Conservation (phyloP, 139 green algal species). For the Chlorella sp. region DNA sequence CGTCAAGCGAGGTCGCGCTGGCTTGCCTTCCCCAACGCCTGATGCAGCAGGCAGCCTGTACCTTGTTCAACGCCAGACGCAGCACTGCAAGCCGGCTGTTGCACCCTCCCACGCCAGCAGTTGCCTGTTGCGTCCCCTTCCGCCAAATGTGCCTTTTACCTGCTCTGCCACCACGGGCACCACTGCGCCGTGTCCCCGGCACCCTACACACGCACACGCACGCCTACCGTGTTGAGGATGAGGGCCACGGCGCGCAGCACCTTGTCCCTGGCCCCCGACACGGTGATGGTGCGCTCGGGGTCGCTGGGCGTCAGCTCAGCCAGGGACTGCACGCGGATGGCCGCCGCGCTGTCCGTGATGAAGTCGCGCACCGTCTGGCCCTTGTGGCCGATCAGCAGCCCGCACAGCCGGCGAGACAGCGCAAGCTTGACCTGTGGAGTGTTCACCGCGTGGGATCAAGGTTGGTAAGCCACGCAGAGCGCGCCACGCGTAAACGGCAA, state of each 20-base stretch:
- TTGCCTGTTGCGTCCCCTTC: too few species aligned
- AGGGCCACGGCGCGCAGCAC: slow-evolving; percentile 52
- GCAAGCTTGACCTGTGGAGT: slow-evolving; percentile 59
- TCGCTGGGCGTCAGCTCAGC: slow-evolving; percentile 47
- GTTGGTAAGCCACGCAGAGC: too few species aligned
- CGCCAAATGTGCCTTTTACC: too few species aligned
- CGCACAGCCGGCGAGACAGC: slow-evolving; percentile 51
- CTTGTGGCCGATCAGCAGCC: slow-evolving; percentile 57
- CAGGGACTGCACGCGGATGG: slow-evolving; percentile 57
- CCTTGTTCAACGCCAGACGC: too few species aligned
- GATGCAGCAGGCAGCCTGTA: too few species aligned
- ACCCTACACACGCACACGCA: not conserved
- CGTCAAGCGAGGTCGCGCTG: too few species aligned
- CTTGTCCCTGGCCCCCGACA: slow-evolving; percentile 38
- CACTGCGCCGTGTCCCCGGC: slow-evolving; percentile 1
- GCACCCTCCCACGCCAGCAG: too few species aligned
- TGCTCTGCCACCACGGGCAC: too few species aligned
- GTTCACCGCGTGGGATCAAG: too few species aligned
- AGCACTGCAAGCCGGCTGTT: too few species aligned
- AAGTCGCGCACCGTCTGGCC: slow-evolving; percentile 56
- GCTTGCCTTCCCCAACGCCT: too few species aligned
- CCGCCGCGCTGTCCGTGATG: slow-evolving; percentile 54
- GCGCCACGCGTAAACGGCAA: too few species aligned
- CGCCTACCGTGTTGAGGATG: slow-evolving; percentile 51
- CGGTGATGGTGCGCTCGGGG: slow-evolving; percentile 49